These are phyloP conservation scores for Penstemon eatonii DNA, from an alignment of 257 asterid genomes.

Conservation along the genomic window DNA sequence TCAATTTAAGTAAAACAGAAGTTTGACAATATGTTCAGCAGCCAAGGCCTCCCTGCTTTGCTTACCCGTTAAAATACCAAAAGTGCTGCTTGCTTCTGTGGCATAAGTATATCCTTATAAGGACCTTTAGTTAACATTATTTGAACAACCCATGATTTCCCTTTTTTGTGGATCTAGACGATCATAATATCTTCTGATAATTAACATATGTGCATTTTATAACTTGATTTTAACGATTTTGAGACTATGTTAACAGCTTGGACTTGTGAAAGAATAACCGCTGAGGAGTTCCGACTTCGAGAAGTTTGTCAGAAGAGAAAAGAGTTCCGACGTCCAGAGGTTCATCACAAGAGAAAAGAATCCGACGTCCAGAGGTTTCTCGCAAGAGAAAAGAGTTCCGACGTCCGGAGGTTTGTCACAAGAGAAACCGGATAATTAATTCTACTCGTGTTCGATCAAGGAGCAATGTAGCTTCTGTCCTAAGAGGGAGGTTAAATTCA, in stretches of 20 bases:
- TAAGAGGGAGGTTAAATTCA: constrained; percentile 4
- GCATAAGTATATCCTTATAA: neutral
- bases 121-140: neutral
- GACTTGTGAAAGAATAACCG: neutral
- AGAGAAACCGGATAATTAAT: neutral
- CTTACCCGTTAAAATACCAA: too few species aligned
- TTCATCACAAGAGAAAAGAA: neutral
- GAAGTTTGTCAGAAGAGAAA: neutral
- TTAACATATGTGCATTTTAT: neutral
- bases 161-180: constrained; percentile 1
- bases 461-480: constrained; percentile 18
- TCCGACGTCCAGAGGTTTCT: neutral
- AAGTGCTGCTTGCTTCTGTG: too few species aligned
- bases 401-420: too few species aligned
- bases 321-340: neutral
- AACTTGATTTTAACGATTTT: constrained; percentile 3
- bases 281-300: neutral
- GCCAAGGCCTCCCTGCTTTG: too few species aligned
- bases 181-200: neutral
- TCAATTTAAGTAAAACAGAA: too few species aligned
- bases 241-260: constrained; percentile 12
- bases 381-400: too few species aligned
- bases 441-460: constrained; percentile 15
- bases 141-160: constrained; percentile 12
- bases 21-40: too few species aligned